These are phyloP conservation scores for Talaromyces sp. DNA, from an alignment of 2,329 filamentous ascomycete species.

Conservation along the genomic window DNA sequence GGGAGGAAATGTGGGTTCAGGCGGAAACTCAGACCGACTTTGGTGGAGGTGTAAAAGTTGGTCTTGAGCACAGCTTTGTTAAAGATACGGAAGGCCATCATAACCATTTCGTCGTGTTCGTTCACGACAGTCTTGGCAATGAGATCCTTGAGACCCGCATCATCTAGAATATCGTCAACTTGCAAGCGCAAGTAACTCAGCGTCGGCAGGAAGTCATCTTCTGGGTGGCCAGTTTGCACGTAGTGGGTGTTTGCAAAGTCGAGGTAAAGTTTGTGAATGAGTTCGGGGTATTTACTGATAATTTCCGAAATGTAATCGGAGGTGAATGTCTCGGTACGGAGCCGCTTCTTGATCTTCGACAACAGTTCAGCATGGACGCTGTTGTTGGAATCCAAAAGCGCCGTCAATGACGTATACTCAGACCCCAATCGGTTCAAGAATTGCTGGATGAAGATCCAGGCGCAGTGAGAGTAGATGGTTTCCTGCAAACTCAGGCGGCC, in stretches of 20 bases:
- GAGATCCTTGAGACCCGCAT: conserved; percentile 66
- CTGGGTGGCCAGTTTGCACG: conserved; percentile 57
- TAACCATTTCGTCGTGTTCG: conserved; percentile 96
- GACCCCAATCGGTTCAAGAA: conserved; percentile 92
- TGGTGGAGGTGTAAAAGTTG: conserved; percentile 96
- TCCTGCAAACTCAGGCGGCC: conserved; percentile 90
- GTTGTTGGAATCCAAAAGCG: conserved; percentile 75
- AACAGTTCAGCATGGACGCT: conserved; percentile 81
- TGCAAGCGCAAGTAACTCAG: conserved; percentile 63
- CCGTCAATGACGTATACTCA: conserved; percentile 83
- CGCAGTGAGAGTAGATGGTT: conserved; percentile 93
- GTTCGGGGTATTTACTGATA: conserved; percentile 80
- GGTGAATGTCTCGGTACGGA: conserved; percentile 95
- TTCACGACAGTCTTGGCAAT: conserved; percentile 79
- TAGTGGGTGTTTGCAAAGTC: conserved; percentile 87
- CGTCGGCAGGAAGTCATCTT: conserved; percentile 67
- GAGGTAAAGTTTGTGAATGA: conserved; percentile 84
- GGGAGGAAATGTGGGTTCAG: conserved; percentile 78
- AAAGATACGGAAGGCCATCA: conserved; percentile 94
- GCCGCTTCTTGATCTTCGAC: conserved; percentile 88
- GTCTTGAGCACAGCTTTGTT: conserved; percentile 93
- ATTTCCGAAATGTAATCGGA: conserved; percentile 98
- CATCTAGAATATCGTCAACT: conserved; percentile 70
- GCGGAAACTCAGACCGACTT: conserved; percentile 95
- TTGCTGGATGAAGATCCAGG: conserved; percentile 96